phyloP scores from a whole-genome alignment of 176 grass and related monocot genomes.

The Avena insularis region DNA sequence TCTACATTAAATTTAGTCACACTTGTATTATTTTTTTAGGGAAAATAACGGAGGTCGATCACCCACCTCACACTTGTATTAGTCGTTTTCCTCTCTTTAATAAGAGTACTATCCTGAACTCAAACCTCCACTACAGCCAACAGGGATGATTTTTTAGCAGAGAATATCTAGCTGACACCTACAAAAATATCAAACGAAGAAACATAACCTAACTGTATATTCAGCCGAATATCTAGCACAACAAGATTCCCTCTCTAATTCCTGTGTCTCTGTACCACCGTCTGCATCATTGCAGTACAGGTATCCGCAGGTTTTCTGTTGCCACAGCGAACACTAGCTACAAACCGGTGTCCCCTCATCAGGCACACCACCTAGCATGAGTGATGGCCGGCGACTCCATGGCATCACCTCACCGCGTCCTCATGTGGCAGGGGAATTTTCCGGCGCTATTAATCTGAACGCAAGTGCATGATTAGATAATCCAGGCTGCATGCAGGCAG shows the following conservation, averaged over 20 bases:
- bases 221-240: not conserved
- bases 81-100: too few species aligned
- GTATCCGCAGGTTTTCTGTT: conserved; percentile 33
- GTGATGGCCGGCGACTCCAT: conserved; percentile 21
- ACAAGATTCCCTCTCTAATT: not conserved
- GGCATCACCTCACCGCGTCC: not conserved
- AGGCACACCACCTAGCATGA: conserved; percentile 9
- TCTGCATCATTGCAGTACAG: not conserved
- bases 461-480: conserved; percentile 24
- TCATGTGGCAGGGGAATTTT: conserved; percentile 36
- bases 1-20: too few species aligned
- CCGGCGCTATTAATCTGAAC: conserved; percentile 25
- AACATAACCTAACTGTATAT: not conserved
- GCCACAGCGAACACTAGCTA: not conserved
- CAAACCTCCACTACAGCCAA: too few species aligned
- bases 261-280: not conserved
- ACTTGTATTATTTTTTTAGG: too few species aligned
- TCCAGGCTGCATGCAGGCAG: conserved; percentile 3
- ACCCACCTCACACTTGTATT: too few species aligned
- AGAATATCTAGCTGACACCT: not conserved
- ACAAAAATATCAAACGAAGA: not conserved
- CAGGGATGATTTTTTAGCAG: too few species aligned
- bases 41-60: too few species aligned
- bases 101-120: too few species aligned
- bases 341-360: conserved; percentile 25